Base-by-base conservation (phyloP, 176 grass and related monocot genomes). In the Microstegium vimineum region DNA sequence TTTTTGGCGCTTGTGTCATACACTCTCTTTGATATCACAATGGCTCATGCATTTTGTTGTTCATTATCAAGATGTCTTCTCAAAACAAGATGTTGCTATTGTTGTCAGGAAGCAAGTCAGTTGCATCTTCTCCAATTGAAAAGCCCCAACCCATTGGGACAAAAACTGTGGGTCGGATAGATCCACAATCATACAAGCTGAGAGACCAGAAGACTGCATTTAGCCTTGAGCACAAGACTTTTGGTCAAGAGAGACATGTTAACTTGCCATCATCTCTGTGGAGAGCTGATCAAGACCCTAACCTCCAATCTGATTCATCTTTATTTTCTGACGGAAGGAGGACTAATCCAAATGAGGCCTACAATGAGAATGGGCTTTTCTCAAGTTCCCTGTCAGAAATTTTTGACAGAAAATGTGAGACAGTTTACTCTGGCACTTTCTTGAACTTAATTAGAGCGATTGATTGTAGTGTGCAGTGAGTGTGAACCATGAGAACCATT, bases 321-420 rank as follows among this genome's bases (percentile, higher is more conserved):
- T 73, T 85, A 56, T 92, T 91, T 83, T 65, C 79, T 18, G 86
- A 91, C 3, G 40, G 46, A 9, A 86, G 75, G 63, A 75, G 71
- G 69, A 62, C 51, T 76, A 77, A 87, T 77, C 66, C 81, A 25
- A 97, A 87, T 69, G 88, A 85, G 37, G 76, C 41, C 18, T 81
- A 77, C 78, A 91, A 90, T 16, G 84, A 94, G 54, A 90, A 91
- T 77, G 88, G 88, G 1, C 76, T 88, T 84, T 91, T 93, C 78
- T 94, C 95, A 61, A 91, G 92, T 74, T 94, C 92, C 27, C 75
- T 98, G 3, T 89, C 92, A 4, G 90, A 93, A 43, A 89, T 90
- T 66, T 90, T 98, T 66, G 88, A 91, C 37, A 90, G 86, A 80
- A 98, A 93, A 90, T 73, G 92, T 98, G 79, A 85, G 86, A 23